These are phyloP conservation scores for Cudoniella acicularis DNA, from an alignment of 495 filamentous ascomycete genomes.

Conservation along the genomic window DNA sequence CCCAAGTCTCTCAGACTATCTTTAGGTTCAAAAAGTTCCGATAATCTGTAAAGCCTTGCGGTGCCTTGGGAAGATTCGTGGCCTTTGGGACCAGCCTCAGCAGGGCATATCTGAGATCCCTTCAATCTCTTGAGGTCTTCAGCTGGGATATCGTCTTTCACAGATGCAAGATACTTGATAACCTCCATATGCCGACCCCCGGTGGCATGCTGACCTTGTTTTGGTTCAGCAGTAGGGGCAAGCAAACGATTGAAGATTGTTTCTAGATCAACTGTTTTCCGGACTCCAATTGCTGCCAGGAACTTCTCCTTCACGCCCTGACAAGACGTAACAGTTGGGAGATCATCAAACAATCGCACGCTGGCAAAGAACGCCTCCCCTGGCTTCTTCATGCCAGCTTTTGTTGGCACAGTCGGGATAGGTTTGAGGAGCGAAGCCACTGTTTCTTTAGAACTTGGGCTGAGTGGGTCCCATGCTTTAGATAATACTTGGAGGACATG, in stretches of 20 bases:
- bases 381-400: conserved; percentile 83
- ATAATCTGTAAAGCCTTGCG: conserved; percentile 64
- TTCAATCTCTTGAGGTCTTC: conserved; percentile 79
- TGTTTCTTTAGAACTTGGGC: conserved; percentile 57
- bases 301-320: conserved; percentile 86
- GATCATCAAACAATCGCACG: conserved; percentile 90
- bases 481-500: conserved; percentile 78
- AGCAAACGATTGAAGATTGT: conserved; percentile 89
- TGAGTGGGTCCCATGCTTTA: conserved; percentile 80
- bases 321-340: conserved; percentile 74
- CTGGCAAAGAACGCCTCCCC: conserved; percentile 86
- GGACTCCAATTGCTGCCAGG: conserved; percentile 73
- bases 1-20: conserved; percentile 62
- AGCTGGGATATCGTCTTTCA: conserved; percentile 81
- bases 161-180: conserved; percentile 87
- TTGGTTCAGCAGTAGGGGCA: conserved; percentile 35
- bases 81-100: conserved; percentile 56
- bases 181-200: conserved; percentile 69
- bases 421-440: conserved; percentile 58
- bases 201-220: conserved; percentile 60
- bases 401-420: conserved; percentile 83
- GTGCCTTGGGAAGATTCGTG: conserved; percentile 35
- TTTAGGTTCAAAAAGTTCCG: conserved; percentile 82
- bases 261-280: conserved; percentile 83
- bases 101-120: conserved; percentile 73